These are phyloP conservation scores for Kalmanozyma brasiliensis DNA, from an alignment of 1,284 basidiomycete species.

Conservation along the genomic window DNA sequence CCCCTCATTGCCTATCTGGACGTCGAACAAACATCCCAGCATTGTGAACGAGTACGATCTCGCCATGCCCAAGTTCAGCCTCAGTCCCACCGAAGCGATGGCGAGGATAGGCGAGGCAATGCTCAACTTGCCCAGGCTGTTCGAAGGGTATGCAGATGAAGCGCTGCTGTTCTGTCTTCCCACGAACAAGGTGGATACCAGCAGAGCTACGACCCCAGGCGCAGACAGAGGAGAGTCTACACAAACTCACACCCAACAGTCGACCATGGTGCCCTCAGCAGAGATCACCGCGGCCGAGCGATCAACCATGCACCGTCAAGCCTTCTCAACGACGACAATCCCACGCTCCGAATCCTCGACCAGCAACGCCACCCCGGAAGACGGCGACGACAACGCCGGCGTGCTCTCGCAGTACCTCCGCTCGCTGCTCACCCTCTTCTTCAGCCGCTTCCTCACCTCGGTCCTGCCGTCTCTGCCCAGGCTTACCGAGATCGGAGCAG, in stretches of 20 bases:
- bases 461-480: slow-evolving; percentile 71
- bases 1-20: slow-evolving; percentile 78
- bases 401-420: slow-evolving; percentile 82
- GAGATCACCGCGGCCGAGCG: slow-evolving; percentile 8
- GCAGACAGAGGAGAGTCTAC: slow-evolving; percentile 51
- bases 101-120: slow-evolving; percentile 90
- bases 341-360: slow-evolving; percentile 69
- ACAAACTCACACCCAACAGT: slow-evolving; percentile 9
- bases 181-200: slow-evolving; percentile 3
- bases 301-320: slow-evolving; percentile 40
- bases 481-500: slow-evolving; percentile 76
- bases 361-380: slow-evolving; percentile 53
- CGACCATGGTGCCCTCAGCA: slow-evolving; percentile 7
- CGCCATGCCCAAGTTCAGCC: slow-evolving; percentile 89
- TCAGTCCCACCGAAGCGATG: slow-evolving; percentile 87
- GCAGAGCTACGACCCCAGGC: slow-evolving; percentile 72
- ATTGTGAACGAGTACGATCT: slow-evolving; percentile 73
- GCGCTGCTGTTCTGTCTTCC: slow-evolving; percentile 77
- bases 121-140: slow-evolving; percentile 88
- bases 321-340: slow-evolving; percentile 29
- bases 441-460: slow-evolving; percentile 70
- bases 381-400: slow-evolving; percentile 18
- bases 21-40: slow-evolving; percentile 56
- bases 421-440: slow-evolving; percentile 75
- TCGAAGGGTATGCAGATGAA: slow-evolving; percentile 93